Conservation (phyloP, 306 rosid species). For the Macrotyloma uniflorum region DNA sequence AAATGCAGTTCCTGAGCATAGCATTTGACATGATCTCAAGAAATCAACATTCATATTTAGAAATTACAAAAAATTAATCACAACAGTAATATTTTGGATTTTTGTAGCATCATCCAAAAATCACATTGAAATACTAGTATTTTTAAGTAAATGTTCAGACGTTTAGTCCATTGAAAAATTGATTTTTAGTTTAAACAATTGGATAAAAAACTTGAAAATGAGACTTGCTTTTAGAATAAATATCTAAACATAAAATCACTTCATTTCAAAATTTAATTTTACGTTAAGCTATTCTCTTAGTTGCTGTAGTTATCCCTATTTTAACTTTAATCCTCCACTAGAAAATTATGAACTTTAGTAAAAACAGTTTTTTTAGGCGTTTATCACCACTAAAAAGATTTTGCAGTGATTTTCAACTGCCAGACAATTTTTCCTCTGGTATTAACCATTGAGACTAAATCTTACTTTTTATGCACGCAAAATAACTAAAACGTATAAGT, state of each 20-base stretch:
- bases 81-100: neutral
- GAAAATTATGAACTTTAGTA: neutral
- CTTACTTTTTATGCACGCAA: neutral
- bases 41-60: conserved; percentile 21
- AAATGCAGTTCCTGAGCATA: conserved; percentile 83
- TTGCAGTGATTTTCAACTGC: neutral
- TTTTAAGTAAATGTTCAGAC: neutral
- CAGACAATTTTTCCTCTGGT: neutral
- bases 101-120: neutral
- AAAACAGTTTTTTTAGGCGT: neutral
- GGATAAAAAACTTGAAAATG: neutral
- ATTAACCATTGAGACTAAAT: neutral
- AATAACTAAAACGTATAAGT: neutral
- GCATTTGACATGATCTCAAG: conserved; percentile 13
- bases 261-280: neutral
- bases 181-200: neutral
- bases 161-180: neutral
- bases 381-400: neutral
- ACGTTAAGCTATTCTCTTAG: neutral
- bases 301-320: neutral
- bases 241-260: neutral
- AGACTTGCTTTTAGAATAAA: neutral
- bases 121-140: neutral
- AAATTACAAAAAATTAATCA: neutral
- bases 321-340: neutral